These are phyloP conservation scores for Mycosphaerella sp. DNA, from an alignment of 2,329 filamentous ascomycete species.

Conservation along the genomic window DNA sequence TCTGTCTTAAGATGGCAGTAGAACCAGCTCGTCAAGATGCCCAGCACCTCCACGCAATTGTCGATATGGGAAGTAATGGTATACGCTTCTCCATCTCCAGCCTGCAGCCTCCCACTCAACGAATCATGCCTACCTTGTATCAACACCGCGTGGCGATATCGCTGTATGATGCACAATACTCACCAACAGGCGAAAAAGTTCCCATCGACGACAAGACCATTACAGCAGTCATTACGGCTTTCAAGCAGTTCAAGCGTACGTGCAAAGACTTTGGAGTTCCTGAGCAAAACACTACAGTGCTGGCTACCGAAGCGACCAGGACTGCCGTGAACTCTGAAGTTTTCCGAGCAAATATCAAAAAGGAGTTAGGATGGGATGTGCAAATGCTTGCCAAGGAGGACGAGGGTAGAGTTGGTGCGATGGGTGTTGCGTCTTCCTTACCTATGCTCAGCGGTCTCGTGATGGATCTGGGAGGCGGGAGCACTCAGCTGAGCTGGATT, in stretches of 20 bases:
- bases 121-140: constrained; percentile 70
- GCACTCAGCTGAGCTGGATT: constrained; percentile 65
- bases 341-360: constrained; percentile 60
- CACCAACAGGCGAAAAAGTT: constrained; percentile 35
- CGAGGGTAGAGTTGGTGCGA: constrained; percentile 74
- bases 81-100: constrained; percentile 88
- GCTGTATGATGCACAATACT: constrained; percentile 69
- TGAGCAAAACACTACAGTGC: constrained; percentile 58
- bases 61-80: constrained; percentile 61
- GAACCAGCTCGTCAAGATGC: constrained; percentile 9
- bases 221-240: constrained; percentile 55
- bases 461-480: constrained; percentile 75
- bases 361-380: constrained; percentile 60
- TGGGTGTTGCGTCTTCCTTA: constrained; percentile 74
- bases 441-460: constrained; percentile 66
- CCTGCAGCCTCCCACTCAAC: constrained; percentile 62
- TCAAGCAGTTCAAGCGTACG: constrained; percentile 64
- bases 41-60: constrained; percentile 28
- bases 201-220: constrained; percentile 58
- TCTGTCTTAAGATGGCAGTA: background rate
- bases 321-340: constrained; percentile 66
- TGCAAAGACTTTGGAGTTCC: constrained; percentile 65
- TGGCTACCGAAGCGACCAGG: constrained; percentile 86
- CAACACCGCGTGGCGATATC: constrained; percentile 74
- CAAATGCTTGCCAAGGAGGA: constrained; percentile 69